A percentile compares a stretch with the other conserved stretches of the same genome.
These are phyloP conservation scores for Saturnispora quitensis DNA, from an alignment of 805 yeast species.

Conservation along the genomic window DNA sequence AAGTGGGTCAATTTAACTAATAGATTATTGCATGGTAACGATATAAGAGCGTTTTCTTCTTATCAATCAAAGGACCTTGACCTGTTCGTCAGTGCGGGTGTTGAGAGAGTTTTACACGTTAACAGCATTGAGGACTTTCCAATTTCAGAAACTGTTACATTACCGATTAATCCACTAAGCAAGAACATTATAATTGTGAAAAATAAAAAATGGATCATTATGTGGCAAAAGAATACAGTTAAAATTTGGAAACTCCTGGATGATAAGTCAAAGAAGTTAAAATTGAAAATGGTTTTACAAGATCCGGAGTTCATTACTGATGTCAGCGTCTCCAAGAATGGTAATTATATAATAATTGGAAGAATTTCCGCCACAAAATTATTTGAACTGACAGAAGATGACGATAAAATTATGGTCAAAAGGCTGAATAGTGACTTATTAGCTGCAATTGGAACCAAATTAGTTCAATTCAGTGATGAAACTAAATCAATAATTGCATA, in stretches of 20 bases:
- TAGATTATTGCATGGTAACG: constrained; percentile 78
- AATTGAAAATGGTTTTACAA: constrained; percentile 53
- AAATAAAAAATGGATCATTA: constrained; percentile 42
- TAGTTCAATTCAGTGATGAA: constrained; percentile 35
- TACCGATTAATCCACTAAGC: constrained; percentile 38
- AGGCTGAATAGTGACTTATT: constrained; percentile 41
- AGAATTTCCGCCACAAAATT: constrained; percentile 60
- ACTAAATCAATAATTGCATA: constrained; percentile 38
- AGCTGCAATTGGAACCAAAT: constrained; percentile 44
- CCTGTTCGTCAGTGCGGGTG: constrained; percentile 75
- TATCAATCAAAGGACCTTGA: constrained; percentile 62
- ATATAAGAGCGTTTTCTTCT: constrained; percentile 66
- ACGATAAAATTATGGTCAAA: constrained; percentile 34
- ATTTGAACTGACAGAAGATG: constrained; percentile 46
- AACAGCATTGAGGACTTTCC: constrained; percentile 60
- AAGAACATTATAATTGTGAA: constrained; percentile 32
- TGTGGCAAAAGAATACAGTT: constrained; percentile 78
- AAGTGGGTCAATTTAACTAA: constrained; percentile 75
- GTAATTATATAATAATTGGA: constrained; percentile 60
- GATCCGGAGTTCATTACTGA: constrained; percentile 76
- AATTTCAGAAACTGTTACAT: constrained; percentile 61
- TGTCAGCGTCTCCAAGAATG: constrained; percentile 58
- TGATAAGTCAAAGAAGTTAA: constrained; percentile 41
- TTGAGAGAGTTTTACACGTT: constrained; percentile 59
- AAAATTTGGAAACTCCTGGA: constrained; percentile 62